These are phyloP conservation scores for Endocarpon pusillum DNA, from an alignment of 495 filamentous ascomycete genomes.

Conservation along the genomic window DNA sequence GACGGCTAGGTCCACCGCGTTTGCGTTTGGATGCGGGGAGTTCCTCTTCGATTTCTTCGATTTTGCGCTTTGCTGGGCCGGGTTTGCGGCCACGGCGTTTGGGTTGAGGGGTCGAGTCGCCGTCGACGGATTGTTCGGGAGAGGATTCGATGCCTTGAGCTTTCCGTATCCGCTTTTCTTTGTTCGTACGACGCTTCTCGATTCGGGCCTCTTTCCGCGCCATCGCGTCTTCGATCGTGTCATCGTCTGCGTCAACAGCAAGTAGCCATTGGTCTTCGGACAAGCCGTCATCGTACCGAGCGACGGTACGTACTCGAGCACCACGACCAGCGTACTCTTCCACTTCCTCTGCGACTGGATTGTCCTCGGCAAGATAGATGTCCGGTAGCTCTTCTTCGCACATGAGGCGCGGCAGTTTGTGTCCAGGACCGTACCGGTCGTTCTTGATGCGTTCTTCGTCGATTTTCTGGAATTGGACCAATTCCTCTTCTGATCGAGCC, in stretches of 20 bases:
- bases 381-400: conserved; percentile 80
- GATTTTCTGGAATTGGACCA: conserved; percentile 52
- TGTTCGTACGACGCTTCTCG: conserved; percentile 58
- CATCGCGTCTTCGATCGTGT: conserved; percentile 81
- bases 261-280: conserved; percentile 93
- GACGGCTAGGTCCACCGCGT: conserved; percentile 46
- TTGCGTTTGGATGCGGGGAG: conserved; percentile 69
- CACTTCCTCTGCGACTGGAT: conserved; percentile 59
- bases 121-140: conserved; percentile 58
- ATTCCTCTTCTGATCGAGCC: conserved; percentile 58
- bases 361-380: conserved; percentile 77
- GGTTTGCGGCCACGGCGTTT: conserved; percentile 71
- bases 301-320: conserved; percentile 79
- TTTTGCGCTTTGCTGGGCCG: conserved; percentile 55
- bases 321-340: conserved; percentile 71
- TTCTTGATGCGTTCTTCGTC: conserved; percentile 53
- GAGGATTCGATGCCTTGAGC: conserved; percentile 44
- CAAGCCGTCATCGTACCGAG: conserved; percentile 92
- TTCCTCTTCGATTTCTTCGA: conserved; percentile 66
- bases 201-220: conserved; percentile 76
- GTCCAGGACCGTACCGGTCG: conserved; percentile 50
- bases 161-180: conserved; percentile 38
- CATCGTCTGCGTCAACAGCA: conserved; percentile 91
- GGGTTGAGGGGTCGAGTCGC: conserved; percentile 50
- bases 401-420: conserved; percentile 60